Conservation (phyloP, 176 grass and related monocot species). For the bread wheat (Triticum aestivum) region DNA sequence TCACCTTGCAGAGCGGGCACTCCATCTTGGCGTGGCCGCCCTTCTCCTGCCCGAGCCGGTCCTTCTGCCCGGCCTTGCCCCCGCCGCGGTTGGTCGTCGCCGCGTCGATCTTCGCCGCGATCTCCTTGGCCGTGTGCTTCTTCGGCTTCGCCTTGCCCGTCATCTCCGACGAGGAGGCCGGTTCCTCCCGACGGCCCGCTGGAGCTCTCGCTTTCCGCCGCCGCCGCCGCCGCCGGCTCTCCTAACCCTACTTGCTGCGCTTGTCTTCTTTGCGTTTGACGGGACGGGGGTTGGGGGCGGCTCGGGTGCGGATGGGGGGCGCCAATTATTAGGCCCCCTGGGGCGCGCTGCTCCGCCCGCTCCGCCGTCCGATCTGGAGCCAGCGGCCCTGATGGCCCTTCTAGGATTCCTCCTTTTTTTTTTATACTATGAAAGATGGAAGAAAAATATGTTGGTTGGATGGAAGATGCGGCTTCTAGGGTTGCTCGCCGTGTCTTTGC, state of each 20-base stretch:
- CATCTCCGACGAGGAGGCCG: constrained; percentile 30
- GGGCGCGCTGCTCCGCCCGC: neutral
- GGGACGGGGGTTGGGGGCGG: neutral
- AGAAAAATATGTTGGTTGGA: neutral
- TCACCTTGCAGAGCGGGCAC: constrained; percentile 78
- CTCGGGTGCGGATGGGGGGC: neutral
- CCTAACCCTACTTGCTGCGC: constrained; percentile 36
- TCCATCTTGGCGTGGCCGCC: constrained; percentile 94
- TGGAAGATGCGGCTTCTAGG: neutral
- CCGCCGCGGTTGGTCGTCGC: constrained; percentile 92
- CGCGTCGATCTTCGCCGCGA: constrained; percentile 83
- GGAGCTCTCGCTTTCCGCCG: neutral
- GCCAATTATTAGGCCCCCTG: constrained; percentile 44
- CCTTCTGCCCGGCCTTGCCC: constrained; percentile 72
- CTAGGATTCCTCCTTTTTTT: neutral
- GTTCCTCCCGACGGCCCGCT: neutral
- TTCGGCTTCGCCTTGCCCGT: constrained; percentile 99
- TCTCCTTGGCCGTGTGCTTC: constrained; percentile 99
- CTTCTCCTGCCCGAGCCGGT: constrained; percentile 75
- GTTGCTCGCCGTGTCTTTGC: neutral
- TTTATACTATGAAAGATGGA: no score
- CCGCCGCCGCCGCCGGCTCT: neutral
- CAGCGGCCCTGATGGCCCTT: neutral
- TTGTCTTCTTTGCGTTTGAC: neutral
- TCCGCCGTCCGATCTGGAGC: constrained; percentile 18